Conservation (phyloP, 2,329 filamentous ascomycete genomes). For the Fusarium virguliforme region DNA sequence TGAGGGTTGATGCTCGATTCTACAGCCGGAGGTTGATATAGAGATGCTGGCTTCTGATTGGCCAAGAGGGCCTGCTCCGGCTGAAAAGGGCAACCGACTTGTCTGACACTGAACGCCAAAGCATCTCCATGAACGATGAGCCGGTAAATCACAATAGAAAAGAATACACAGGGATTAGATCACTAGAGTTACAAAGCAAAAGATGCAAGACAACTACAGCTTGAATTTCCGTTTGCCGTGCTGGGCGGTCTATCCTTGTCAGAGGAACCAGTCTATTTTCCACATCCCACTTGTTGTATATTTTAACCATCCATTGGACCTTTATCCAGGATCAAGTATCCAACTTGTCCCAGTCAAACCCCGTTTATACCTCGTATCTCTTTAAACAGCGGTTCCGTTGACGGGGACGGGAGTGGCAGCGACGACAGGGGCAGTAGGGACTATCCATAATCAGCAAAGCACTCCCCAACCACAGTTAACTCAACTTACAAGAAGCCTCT, state of each 20-base stretch:
- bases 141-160: not conserved
- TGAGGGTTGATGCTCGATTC: not conserved
- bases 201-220: not conserved
- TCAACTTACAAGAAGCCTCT: conserved; percentile 25
- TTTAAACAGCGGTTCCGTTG: conserved; percentile 19
- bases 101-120: not conserved
- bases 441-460: conserved; percentile 23
- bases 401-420: conserved; percentile 31
- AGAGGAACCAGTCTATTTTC: conserved; percentile 19
- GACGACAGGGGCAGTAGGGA: conserved; percentile 7
- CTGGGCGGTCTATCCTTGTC: conserved; percentile 28
- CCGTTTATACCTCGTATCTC: not conserved
- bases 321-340: not conserved
- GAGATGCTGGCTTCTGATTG: conserved; percentile 28
- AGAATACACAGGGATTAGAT: not conserved
- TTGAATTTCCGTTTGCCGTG: conserved; percentile 13
- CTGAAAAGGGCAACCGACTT: conserved; percentile 40
- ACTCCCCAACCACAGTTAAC: not conserved
- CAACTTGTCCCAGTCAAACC: not conserved
- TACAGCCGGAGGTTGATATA: not conserved
- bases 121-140: not conserved
- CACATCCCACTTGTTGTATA: not conserved
- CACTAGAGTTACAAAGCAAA: not conserved
- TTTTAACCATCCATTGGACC: not conserved
- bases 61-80: conserved; percentile 4